Percentiles rank a stretch among this genome's conserved stretches.
Evolutionary conservation across 768 basidiomycete species (phyloP).

Genomic region (Amanita jacksonii): DNA sequence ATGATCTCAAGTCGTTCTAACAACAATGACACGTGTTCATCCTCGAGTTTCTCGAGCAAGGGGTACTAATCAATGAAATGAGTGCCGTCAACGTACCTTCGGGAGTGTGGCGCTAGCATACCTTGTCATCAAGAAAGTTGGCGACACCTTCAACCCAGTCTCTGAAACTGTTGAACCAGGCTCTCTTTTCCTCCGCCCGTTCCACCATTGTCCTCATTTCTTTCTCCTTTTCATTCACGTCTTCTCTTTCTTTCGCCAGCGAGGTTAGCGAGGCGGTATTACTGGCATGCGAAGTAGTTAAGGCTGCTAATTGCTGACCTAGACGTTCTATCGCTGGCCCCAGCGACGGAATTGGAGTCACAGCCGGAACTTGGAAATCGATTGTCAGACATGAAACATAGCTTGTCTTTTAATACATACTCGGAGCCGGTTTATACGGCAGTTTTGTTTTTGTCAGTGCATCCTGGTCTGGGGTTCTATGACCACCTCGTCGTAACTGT

Average conservation of each 20-base stretch:
- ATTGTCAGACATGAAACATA: constrained; percentile 10
- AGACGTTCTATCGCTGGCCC: constrained; percentile 52
- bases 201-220: constrained; percentile 71
- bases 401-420: constrained; percentile 29
- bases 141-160: constrained; percentile 81
- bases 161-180: constrained; percentile 71
- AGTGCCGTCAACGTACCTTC: too few relatives aligned
- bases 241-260: constrained; percentile 51
- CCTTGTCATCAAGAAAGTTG: constrained; percentile 86
- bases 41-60: constrained; percentile 65
- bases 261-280: constrained; percentile 48
- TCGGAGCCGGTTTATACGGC: constrained; percentile 62
- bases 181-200: constrained; percentile 66
- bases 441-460: constrained; percentile 34
- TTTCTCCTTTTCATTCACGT: constrained; percentile 57
- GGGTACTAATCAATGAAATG: constrained; percentile 45
- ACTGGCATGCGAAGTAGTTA: constrained; percentile 60
- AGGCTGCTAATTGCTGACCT: constrained; percentile 43
- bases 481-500: constrained; percentile 70
- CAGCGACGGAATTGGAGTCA: constrained; percentile 55
- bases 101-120: constrained; percentile 21
- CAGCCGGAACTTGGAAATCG: constrained; percentile 47
- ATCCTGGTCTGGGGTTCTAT: constrained; percentile 28
- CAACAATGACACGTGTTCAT: constrained; percentile 62
- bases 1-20: constrained; percentile 69